Evolutionary conservation across 2,329 filamentous ascomycete species (phyloP).

Genomic region (Zymoseptoria crescenta): DNA sequence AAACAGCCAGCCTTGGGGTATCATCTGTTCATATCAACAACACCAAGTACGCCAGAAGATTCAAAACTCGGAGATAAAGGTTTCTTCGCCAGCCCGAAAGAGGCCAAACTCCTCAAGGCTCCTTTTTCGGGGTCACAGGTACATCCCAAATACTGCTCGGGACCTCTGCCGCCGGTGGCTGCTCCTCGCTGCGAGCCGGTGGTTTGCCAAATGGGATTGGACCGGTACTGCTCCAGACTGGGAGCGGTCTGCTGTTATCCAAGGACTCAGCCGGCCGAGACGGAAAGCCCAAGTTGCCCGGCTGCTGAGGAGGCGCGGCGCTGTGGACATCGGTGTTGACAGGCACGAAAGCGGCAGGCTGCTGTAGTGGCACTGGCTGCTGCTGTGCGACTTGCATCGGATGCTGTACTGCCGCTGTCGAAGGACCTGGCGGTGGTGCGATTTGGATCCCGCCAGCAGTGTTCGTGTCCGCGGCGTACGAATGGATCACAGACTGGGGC

Average conservation of each 20-base stretch:
- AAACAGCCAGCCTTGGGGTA: neutral
- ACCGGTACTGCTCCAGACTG: slow-evolving; percentile 26
- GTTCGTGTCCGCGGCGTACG: neutral
- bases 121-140: slow-evolving; percentile 35
- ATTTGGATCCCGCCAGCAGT: neutral
- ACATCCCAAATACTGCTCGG: slow-evolving; percentile 37
- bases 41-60: neutral
- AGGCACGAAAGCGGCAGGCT: neutral
- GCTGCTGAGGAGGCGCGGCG: neutral
- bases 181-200: slow-evolving; percentile 3
- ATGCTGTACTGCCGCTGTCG: neutral
- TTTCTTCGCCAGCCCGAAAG: neutral
- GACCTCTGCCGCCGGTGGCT: slow-evolving; percentile 12
- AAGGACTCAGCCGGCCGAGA: neutral
- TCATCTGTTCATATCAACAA: neutral
- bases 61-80: neutral
- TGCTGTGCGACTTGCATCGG: neutral
- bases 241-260: slow-evolving; percentile 10
- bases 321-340: neutral
- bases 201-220: slow-evolving; percentile 26
- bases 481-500: neutral
- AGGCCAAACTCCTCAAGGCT: neutral
- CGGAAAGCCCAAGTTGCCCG: neutral
- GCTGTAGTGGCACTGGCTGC: neutral
- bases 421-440: neutral